Evolutionary conservation across 2,329 filamentous ascomycete genomes (phyloP).

Genomic region (Phoma sp.): DNA sequence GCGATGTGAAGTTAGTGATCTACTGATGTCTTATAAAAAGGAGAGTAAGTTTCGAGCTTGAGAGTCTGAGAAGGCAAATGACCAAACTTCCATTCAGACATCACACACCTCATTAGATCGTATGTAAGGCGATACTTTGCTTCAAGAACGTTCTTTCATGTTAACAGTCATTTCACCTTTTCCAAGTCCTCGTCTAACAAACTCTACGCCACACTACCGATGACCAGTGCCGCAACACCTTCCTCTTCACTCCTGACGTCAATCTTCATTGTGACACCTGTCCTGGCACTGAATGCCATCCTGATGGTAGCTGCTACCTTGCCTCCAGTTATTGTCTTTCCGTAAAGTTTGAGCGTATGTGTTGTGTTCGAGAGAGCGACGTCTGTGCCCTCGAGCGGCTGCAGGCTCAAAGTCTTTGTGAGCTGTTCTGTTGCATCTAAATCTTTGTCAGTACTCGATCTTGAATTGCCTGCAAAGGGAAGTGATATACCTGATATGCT

Average conservation of each 20-base stretch:
- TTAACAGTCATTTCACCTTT: conserved; percentile 9
- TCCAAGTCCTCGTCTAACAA: background rate
- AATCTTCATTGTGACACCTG: conserved; percentile 95
- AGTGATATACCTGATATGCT: conserved; percentile 79
- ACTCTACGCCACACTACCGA: conserved; percentile 78
- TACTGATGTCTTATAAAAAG: too few relatives aligned
- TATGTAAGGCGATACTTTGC: background rate
- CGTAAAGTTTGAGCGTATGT: conserved; percentile 93
- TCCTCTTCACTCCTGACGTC: conserved; percentile 91
- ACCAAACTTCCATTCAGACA: background rate
- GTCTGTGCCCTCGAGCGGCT: conserved; percentile 93
- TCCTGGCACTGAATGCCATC: conserved; percentile 94
- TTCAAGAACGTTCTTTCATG: conserved; percentile 7
- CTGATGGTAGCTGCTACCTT: conserved; percentile 85
- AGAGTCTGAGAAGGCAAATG: background rate
- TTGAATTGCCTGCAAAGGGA: background rate
- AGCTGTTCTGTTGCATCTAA: conserved; percentile 92
- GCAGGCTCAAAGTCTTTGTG: conserved; percentile 82
- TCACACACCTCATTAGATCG: background rate
- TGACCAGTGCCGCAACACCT: conserved; percentile 81
- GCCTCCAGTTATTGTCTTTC: conserved; percentile 91
- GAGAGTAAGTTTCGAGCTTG: background rate
- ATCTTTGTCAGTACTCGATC: conserved; percentile 21
- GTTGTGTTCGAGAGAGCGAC: conserved; percentile 86
- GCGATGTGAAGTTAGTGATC: too few relatives aligned